These are phyloP conservation scores for Globisporangium paroecandrum DNA, from an alignment of 352 stramenopile genomes.

Conservation along the genomic window DNA sequence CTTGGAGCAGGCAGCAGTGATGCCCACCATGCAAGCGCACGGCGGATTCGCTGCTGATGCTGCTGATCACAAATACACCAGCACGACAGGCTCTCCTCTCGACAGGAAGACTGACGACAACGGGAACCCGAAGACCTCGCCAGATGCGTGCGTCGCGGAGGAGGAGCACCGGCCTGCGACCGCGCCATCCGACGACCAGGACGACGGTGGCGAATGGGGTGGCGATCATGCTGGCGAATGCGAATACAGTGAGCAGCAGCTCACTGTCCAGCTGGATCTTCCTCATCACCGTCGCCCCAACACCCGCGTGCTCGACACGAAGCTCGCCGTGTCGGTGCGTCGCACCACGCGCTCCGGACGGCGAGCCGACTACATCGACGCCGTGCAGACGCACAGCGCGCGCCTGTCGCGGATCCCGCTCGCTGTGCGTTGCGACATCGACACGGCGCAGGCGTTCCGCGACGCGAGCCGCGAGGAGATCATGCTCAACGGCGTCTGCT, in stretches of 20 bases:
- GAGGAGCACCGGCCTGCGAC: background rate
- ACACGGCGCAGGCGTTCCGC: slow-evolving; percentile 67
- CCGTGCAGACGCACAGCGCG: slow-evolving; percentile 24
- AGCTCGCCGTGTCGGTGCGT: slow-evolving; percentile 38
- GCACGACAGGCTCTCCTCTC: background rate
- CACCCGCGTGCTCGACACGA: slow-evolving; percentile 33
- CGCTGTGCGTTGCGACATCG: slow-evolving; percentile 52
- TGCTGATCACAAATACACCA: background rate
- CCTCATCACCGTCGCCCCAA: background rate
- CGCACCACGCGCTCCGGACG: slow-evolving; percentile 34
- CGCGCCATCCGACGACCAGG: background rate
- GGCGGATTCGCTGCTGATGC: background rate
- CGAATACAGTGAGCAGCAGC: background rate
- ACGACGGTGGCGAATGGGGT: slow-evolving; percentile 2
- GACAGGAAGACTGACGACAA: background rate
- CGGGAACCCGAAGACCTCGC: background rate
- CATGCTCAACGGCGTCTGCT: slow-evolving; percentile 67
- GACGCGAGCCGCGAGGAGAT: slow-evolving; percentile 71
- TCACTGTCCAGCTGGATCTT: too few species aligned
- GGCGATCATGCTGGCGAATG: slow-evolving; percentile 1
- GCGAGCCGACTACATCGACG: slow-evolving; percentile 56
- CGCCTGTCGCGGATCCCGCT: slow-evolving; percentile 47
- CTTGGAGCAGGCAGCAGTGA: background rate
- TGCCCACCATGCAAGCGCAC: background rate
- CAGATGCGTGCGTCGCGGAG: background rate